A percentile compares a stretch with the other conserved stretches of the same genome.
These are phyloP conservation scores for Botryotinia convoluta DNA, from an alignment of 2,329 filamentous ascomycete species.

Conservation along the genomic window DNA sequence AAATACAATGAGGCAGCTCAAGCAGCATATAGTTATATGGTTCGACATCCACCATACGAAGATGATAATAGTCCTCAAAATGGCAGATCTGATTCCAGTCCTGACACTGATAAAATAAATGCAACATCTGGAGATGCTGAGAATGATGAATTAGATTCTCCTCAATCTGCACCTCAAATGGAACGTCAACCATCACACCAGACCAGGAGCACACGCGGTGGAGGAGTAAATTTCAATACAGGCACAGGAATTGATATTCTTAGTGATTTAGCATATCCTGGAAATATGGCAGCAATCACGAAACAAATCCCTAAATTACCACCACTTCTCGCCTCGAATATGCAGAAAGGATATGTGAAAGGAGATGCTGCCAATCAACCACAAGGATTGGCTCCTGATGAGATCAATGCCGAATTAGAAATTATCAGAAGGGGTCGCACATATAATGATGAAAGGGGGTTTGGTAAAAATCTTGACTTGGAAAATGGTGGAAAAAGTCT, in stretches of 20 bases:
- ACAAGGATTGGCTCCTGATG: slow-evolving; percentile 23
- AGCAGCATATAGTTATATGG: slow-evolving; percentile 60
- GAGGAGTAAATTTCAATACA: slow-evolving; percentile 49
- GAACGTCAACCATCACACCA: slow-evolving; percentile 63
- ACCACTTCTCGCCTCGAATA: slow-evolving; percentile 30
- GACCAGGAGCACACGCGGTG: slow-evolving; percentile 59
- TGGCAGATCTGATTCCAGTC: slow-evolving; percentile 43
- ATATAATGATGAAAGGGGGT: slow-evolving; percentile 35
- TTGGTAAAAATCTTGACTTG: slow-evolving; percentile 35
- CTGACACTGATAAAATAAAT: slow-evolving; percentile 49
- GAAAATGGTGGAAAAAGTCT: slow-evolving; percentile 33
- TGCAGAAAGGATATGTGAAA: slow-evolving; percentile 32
- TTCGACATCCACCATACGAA: slow-evolving; percentile 46
- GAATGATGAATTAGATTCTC: slow-evolving; percentile 48
- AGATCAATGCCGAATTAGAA: slow-evolving; percentile 33
- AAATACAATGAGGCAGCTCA: slow-evolving; percentile 62
- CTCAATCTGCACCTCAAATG: slow-evolving; percentile 54
- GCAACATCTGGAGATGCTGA: slow-evolving; percentile 50
- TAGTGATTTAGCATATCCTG: slow-evolving; percentile 56
- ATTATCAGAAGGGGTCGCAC: slow-evolving; percentile 33
- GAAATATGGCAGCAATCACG: slow-evolving; percentile 47
- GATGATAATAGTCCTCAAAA: slow-evolving; percentile 40
- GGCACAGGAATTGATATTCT: slow-evolving; percentile 59
- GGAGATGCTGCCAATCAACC: slow-evolving; percentile 26
- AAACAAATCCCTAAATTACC: slow-evolving; percentile 37